Evolutionary conservation across 2,329 filamentous ascomycete species (phyloP).

Genomic region (Aureobasidium zeae): DNA sequence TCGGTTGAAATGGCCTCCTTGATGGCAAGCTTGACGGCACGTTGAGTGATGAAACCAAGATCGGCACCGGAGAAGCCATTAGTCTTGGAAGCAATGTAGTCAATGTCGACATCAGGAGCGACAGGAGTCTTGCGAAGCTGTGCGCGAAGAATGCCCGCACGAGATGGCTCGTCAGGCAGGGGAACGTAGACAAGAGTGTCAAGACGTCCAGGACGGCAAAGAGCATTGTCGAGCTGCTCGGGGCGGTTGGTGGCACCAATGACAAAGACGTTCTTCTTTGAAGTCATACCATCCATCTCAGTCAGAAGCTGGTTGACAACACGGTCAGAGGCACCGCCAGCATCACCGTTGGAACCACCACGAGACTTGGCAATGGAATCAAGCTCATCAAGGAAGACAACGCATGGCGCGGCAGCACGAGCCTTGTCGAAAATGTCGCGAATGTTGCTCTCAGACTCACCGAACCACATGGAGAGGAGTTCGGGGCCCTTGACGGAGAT

Average conservation of each 20-base stretch:
- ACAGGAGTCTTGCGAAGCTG: constrained; percentile 98
- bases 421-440: constrained; percentile 99
- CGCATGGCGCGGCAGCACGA: constrained; percentile 90
- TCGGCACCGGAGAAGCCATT: constrained; percentile 99
- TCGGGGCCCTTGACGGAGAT: constrained; percentile 99
- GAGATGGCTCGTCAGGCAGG: constrained; percentile 82
- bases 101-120: constrained; percentile 72
- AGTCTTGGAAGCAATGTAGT: constrained; percentile 91
- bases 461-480: constrained; percentile 99
- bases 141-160: constrained; percentile 81
- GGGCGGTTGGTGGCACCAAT: constrained; percentile 98
- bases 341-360: constrained; percentile 92
- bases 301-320: constrained; percentile 99
- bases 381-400: constrained; percentile 97
- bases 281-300: constrained; percentile 99
- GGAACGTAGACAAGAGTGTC: constrained; percentile 98
- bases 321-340: constrained; percentile 96
- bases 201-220: constrained; percentile 96
- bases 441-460: constrained; percentile 99
- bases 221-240: constrained; percentile 93
- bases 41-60: constrained; percentile 97
- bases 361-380: constrained; percentile 99
- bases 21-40: constrained; percentile 97
- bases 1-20: constrained; percentile 88
- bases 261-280: constrained; percentile 99